Evolutionary conservation across 345 rosid genomes (phyloP), one percentile per base, ranked within the genome.

Genomic region (Acer yangbiense): DNA sequence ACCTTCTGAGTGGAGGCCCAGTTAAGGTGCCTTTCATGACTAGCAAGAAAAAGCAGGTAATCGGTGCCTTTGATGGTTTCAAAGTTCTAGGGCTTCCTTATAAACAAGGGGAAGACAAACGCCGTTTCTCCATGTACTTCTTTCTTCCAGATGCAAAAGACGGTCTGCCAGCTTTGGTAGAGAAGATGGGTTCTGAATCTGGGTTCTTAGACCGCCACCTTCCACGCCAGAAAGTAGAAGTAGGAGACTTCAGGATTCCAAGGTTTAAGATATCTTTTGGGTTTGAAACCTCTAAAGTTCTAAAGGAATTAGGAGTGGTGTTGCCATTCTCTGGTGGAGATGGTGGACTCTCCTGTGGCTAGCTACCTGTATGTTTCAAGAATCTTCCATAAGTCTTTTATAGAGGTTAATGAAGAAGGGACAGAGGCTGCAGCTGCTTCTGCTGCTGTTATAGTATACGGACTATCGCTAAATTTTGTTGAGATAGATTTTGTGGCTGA

Each of bases 381-480:
- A 58, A 72, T 90, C 71, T 90, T 84, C 83, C 97, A 92, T 4
- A 89, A 92, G 74, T 83, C 93, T 10, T 83, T 87, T 80, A 83
- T 90, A 27, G 94, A 90, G 46, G 93, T 92, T 21, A 92, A 92
- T 29, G 97, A 92, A 85, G 88, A 89, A 84, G 94, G 97, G 62
- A 92, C 94, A 4, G 94, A 92, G 83, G 94, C 93, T 72, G 93
- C 90, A n/a, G 90, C 93, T 70, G 88, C 87, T 61, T 81, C 92
- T 74, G 89, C 86, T 69, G 90, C 77, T 74, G 83, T 84, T 70
- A 41, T 81, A 55, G 10, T 0, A 1, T 25, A 25, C 27, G 82
- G 83, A 44, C 0, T 29, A 16, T 0, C 74, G 44, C 9, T 0
- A 61, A 6, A 17, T 60, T 65, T 57, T 57, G 80, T 78, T 1